Base-by-base conservation (phyloP, 1,284 basidiomycete species). In the Exsudoporus floridanus region DNA sequence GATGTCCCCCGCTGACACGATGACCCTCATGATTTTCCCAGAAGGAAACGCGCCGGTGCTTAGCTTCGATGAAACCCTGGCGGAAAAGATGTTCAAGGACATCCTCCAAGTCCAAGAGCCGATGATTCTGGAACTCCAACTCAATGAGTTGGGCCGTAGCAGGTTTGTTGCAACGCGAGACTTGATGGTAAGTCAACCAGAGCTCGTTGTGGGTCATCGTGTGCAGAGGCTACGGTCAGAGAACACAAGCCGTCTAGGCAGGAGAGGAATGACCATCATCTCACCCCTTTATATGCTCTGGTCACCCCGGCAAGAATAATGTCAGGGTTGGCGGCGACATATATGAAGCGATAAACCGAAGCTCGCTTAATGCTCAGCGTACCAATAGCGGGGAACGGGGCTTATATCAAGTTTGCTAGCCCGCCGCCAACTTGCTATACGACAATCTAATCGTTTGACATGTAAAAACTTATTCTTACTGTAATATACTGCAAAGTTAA, bases 61-160 rank as follows among this genome's bases (percentile, higher is more conserved):
- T 73, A 19, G 75, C 63, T 40, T 78, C 75, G 19, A 79, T 68
- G 55, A 72, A 78, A 36, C 77, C 77, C 49, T 76, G 73, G 45
- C 65, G 57, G 65, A 77, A 78, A 49, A 78, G 68, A 61, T 76
- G 71, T n/a, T 78, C 76, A 31, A 78, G 71, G 6, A 78, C 73
- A 53, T 77, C 77, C 59, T 78, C 77, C 52, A 79, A 60, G 62
- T 77, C 77, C 40, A 57, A 41, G 19, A 78, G 64, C 50, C 67
- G 70, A 30, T 73, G 63, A 44, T 70, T 68, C 50, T 71, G 66
- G 56, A 70, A 70, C 54, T 74, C 71, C 47, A 78, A 66, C 58
- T 77, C 76, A 49, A 79, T 66, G 60, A 79, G 74, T 62, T 79
- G 77, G 30, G 74, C 68, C 18, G 76, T 77, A 9, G 65, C 59